These are phyloP conservation scores for Phytomonas sp. DNA, from an alignment of 208 protist species.

Conservation along the genomic window DNA sequence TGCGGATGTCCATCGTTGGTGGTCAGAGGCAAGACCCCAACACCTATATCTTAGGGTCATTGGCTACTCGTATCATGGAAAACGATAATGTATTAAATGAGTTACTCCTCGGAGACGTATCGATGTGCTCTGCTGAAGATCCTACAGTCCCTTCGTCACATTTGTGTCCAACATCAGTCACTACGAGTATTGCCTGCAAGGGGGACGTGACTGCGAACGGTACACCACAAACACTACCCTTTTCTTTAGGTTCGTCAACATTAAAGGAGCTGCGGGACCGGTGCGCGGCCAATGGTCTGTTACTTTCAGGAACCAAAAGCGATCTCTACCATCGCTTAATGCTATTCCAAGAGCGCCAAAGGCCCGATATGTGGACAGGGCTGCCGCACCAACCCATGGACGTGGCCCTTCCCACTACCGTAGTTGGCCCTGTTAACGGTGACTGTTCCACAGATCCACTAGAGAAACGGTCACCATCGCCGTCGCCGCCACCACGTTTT, in stretches of 20 bases:
- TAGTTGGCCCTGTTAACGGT: neutral
- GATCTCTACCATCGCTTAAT: slow-evolving; percentile 28
- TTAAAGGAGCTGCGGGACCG: slow-evolving; percentile 20
- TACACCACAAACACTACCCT: neutral
- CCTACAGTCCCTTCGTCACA: neutral
- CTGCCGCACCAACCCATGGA: neutral
- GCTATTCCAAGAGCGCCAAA: slow-evolving; percentile 10
- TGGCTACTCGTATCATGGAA: neutral
- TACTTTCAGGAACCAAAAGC: slow-evolving; percentile 28
- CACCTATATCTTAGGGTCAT: neutral
- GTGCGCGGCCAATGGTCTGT: slow-evolving; percentile 31
- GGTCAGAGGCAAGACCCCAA: neutral
- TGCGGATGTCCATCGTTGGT: neutral
- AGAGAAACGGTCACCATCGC: neutral
- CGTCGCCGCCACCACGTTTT: neutral
- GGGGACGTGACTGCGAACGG: neutral
- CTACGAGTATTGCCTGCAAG: neutral
- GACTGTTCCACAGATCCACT: neutral
- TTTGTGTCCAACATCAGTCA: neutral
- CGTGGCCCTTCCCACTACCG: neutral
- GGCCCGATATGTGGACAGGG: neutral
- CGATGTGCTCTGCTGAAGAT: neutral
- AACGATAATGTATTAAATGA: neutral
- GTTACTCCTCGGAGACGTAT: neutral
- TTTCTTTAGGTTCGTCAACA: neutral